Evolutionary conservation across 805 yeast species (phyloP).

Genomic region (Saturnispora zaruensis): DNA sequence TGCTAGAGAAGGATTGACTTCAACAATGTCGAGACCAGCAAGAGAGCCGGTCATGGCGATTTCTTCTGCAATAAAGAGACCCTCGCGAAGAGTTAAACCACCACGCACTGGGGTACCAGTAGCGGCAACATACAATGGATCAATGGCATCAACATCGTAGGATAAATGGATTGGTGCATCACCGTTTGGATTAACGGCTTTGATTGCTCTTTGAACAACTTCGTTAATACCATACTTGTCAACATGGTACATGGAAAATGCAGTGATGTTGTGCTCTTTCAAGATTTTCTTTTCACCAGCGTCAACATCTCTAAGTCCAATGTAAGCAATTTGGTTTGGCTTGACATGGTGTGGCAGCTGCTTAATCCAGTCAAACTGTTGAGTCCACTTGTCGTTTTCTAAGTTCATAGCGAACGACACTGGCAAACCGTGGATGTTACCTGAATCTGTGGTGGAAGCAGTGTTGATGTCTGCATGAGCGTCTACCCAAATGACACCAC

Average conservation of each 20-base stretch:
- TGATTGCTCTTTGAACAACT: constrained; percentile 87
- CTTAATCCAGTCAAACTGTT: constrained; percentile 61
- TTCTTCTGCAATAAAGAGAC: constrained; percentile 85
- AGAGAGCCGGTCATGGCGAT: constrained; percentile 84
- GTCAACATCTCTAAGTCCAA: constrained; percentile 92
- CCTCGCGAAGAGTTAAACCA: constrained; percentile 90
- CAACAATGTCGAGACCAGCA: constrained; percentile 85
- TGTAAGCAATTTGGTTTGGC: constrained; percentile 72
- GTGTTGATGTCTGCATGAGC: constrained; percentile 98
- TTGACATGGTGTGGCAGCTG: constrained; percentile 51
- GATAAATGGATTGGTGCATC: constrained; percentile 75
- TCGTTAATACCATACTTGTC: constrained; percentile 89
- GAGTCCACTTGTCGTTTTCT: constrained; percentile 58
- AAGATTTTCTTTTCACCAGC: constrained; percentile 72
- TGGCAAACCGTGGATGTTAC: constrained; percentile 96
- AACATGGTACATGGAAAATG: constrained; percentile 92
- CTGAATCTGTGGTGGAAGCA: constrained; percentile 71
- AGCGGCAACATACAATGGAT: constrained; percentile 89
- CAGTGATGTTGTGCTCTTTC: constrained; percentile 62
- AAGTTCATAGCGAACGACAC: constrained; percentile 84
- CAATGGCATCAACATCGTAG: constrained; percentile 95
- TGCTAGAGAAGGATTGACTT: constrained; percentile 85
- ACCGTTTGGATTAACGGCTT: constrained; percentile 63
- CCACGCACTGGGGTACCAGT: constrained; percentile 98
- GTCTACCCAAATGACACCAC: constrained; percentile 91